Conservation (phyloP, 768 basidiomycete genomes). For the Trametes coccinea region DNA sequence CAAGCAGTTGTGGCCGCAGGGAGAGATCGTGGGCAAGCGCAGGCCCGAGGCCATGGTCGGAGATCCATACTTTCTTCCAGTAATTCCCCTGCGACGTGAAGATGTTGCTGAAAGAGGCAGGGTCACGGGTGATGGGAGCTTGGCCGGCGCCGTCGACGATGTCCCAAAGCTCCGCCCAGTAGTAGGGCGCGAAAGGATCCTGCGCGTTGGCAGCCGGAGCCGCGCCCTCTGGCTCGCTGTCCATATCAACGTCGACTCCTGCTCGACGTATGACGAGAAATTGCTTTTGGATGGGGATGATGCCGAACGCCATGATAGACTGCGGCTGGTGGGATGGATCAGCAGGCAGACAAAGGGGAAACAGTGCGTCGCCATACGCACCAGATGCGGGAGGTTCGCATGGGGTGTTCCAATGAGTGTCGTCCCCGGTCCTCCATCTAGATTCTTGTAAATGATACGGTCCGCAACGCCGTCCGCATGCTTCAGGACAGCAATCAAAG, state of each 20-base stretch:
- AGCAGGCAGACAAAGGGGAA: no score
- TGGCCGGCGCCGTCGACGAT: constrained; percentile 8
- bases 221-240: neutral
- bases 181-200: neutral
- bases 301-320: constrained; percentile 22
- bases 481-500: constrained; percentile 45
- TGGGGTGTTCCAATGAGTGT: constrained; percentile 38
- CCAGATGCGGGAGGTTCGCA: neutral
- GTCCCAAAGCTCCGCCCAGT: constrained; percentile 23
- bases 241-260: neutral
- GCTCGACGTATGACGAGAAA: constrained; percentile 27
- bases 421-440: constrained; percentile 37
- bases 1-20: neutral
- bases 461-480: constrained; percentile 30
- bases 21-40: constrained; percentile 12
- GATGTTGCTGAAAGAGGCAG: neutral
- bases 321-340: neutral
- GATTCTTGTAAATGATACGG: constrained; percentile 45
- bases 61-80: constrained; percentile 13
- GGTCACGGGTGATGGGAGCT: neutral
- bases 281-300: constrained; percentile 23
- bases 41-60: constrained; percentile 17
- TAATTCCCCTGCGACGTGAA: constrained; percentile 3
- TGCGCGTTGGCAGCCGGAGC: neutral
- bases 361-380: neutral